These are phyloP conservation scores for Epichloe sp. DNA, from an alignment of 2,329 filamentous ascomycete species.

Conservation along the genomic window DNA sequence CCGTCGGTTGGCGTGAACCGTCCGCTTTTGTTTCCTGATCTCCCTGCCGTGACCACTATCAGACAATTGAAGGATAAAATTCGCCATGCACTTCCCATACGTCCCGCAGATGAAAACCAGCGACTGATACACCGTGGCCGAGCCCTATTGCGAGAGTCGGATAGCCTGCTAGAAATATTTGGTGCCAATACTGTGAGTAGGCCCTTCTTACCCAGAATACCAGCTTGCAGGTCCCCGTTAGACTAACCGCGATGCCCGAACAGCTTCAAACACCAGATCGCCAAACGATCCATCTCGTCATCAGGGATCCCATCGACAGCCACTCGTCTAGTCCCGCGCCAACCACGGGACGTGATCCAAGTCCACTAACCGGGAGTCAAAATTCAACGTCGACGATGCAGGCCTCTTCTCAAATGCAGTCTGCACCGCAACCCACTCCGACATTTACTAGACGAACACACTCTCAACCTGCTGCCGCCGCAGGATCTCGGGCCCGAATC, in stretches of 20 bases:
- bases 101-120: constrained; percentile 40
- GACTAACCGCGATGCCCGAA: constrained; percentile 6
- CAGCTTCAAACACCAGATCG: constrained; percentile 32
- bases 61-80: constrained; percentile 46
- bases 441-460: constrained; percentile 17
- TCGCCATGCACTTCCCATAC: constrained; percentile 34
- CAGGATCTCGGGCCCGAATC: constrained; percentile 17
- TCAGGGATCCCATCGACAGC: constrained; percentile 26
- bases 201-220: not conserved
- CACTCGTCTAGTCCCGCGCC: constrained; percentile 14
- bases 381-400: constrained; percentile 2
- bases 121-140: constrained; percentile 49
- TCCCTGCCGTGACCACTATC: constrained; percentile 39
- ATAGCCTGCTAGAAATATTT: constrained; percentile 44
- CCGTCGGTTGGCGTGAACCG: constrained; percentile 41
- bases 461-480: constrained; percentile 14
- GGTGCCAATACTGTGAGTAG: constrained; percentile 37
- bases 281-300: constrained; percentile 41
- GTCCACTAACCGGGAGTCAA: constrained; percentile 9
- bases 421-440: constrained; percentile 17
- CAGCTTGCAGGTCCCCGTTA: not conserved
- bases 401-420: constrained; percentile 7
- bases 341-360: constrained; percentile 14
- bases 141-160: constrained; percentile 38
- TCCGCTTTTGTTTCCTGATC: constrained; percentile 34